Percentiles rank a stretch among this genome's conserved stretches.
Conservation (phyloP, 495 filamentous ascomycete genomes). For the Lentithecium fluviatile region DNA sequence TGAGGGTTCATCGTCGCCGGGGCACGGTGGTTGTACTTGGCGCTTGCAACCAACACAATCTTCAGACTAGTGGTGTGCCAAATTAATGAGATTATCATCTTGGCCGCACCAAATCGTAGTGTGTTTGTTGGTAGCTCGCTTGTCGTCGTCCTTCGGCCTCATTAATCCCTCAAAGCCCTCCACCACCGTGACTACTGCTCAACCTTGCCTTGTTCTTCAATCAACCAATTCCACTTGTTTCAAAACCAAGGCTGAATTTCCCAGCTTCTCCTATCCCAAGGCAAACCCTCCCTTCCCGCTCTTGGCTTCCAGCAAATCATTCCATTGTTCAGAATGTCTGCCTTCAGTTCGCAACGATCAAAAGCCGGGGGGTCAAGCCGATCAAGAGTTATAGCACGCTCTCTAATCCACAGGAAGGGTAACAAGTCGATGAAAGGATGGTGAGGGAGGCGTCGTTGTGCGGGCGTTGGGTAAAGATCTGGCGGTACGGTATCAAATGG, state of each 20-base stretch:
- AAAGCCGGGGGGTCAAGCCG: constrained; percentile 2
- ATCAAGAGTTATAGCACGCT: constrained; percentile 6
- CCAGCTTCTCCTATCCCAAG: constrained; percentile 25
- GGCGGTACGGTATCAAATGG: constrained; percentile 2
- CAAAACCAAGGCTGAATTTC: constrained; percentile 21
- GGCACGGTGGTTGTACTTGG: too few relatives aligned
- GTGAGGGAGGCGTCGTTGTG: constrained; percentile 4
- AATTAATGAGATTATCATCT: too few relatives aligned
- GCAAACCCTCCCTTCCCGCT: constrained; percentile 3
- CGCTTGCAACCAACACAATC: too few relatives aligned
- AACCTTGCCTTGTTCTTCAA: constrained; percentile 13
- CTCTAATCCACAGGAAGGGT: constrained; percentile 15
- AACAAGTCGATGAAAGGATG: constrained; percentile 19
- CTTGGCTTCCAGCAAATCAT: constrained; percentile 18
- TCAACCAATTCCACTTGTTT: constrained; percentile 20
- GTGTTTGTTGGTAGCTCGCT: neutral
- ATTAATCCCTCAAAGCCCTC: constrained; percentile 6
- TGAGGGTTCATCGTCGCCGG: too few relatives aligned
- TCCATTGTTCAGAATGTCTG: constrained; percentile 12
- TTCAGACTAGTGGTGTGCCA: too few relatives aligned
- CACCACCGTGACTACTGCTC: constrained; percentile 21
- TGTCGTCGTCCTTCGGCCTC: neutral
- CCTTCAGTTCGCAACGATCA: constrained; percentile 8
- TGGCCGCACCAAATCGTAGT: too few relatives aligned
- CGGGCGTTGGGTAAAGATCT: constrained; percentile 14